phyloP scores from a whole-genome alignment of 768 basidiomycete genomes.

The Suillus subluteus region DNA sequence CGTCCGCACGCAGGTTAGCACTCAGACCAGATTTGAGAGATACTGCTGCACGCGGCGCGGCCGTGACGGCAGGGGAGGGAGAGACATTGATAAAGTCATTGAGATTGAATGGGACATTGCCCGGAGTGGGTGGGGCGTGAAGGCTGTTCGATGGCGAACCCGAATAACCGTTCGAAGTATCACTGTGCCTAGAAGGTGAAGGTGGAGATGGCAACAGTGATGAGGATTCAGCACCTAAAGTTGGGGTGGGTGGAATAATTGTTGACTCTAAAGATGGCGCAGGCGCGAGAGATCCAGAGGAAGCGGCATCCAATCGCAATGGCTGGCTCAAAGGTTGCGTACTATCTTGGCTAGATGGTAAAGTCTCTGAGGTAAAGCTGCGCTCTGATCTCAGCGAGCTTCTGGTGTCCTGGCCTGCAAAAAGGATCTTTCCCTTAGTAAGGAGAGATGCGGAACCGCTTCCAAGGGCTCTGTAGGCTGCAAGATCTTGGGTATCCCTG shows the following conservation, averaged over 20 bases:
- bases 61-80: conserved; percentile 55
- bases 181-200: conserved; percentile 29
- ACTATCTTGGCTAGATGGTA: conserved; percentile 30
- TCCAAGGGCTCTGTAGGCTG: conserved; percentile 60
- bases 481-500: conserved; percentile 52
- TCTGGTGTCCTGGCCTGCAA: conserved; percentile 45
- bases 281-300: conserved; percentile 25
- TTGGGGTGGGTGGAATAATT: conserved; percentile 39
- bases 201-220: conserved; percentile 28
- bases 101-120: conserved; percentile 56
- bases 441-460: conserved; percentile 48
- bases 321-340: conserved; percentile 27
- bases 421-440: conserved; percentile 71
- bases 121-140: conserved; percentile 41
- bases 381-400: conserved; percentile 32
- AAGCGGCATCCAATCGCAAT: conserved; percentile 20
- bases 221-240: conserved; percentile 26
- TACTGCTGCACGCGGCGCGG: conserved; percentile 35
- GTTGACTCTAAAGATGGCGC: conserved; percentile 34
- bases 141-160: conserved; percentile 17
- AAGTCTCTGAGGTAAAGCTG: conserved; percentile 26
- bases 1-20: conserved; percentile 61
- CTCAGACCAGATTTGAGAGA: conserved; percentile 39
- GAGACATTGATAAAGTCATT: conserved; percentile 77
- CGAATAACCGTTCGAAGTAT: conserved; percentile 9